These are phyloP conservation scores for Suhomyces taliae DNA, from an alignment of 1,139 yeast species.

Conservation along the genomic window DNA sequence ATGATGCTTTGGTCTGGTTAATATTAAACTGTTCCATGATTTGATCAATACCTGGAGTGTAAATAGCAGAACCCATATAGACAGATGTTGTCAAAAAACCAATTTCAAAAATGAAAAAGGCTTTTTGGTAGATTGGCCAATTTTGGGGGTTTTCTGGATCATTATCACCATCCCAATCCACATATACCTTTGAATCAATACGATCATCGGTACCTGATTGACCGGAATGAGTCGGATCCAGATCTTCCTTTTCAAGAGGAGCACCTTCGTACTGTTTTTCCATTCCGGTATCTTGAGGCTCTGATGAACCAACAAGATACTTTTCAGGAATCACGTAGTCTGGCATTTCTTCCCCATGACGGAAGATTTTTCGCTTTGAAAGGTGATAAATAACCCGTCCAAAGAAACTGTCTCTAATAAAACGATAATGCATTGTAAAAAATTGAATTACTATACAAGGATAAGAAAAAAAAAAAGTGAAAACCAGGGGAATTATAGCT, in stretches of 20 bases:
- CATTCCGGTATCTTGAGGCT: conserved; percentile 12
- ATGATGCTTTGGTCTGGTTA: conserved; percentile 24
- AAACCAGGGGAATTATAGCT: background rate
- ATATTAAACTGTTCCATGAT: conserved; percentile 30
- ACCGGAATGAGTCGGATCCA: background rate
- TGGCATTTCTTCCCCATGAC: conserved; percentile 31
- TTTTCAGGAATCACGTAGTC: conserved; percentile 36
- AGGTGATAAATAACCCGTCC: conserved; percentile 35
- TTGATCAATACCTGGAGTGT: conserved; percentile 52
- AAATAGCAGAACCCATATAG: conserved; percentile 62
- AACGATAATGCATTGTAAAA: conserved; percentile 10
- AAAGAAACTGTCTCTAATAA: conserved; percentile 33
- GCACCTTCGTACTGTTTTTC: background rate
- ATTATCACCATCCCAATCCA: conserved; percentile 47
- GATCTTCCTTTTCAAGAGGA: background rate
- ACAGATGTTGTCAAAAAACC: conserved; percentile 50
- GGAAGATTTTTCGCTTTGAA: conserved; percentile 30
- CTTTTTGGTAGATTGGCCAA: conserved; percentile 46
- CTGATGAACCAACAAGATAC: conserved; percentile 16
- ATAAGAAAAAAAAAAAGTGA: too few species aligned
- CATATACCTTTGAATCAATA: conserved; percentile 15
- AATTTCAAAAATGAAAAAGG: conserved; percentile 37
- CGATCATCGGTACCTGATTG: background rate
- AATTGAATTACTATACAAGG: too few species aligned
- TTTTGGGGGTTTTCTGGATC: conserved; percentile 61